These are phyloP conservation scores for Datisca glomerata DNA, from an alignment of 306 rosid species.

Conservation along the genomic window DNA sequence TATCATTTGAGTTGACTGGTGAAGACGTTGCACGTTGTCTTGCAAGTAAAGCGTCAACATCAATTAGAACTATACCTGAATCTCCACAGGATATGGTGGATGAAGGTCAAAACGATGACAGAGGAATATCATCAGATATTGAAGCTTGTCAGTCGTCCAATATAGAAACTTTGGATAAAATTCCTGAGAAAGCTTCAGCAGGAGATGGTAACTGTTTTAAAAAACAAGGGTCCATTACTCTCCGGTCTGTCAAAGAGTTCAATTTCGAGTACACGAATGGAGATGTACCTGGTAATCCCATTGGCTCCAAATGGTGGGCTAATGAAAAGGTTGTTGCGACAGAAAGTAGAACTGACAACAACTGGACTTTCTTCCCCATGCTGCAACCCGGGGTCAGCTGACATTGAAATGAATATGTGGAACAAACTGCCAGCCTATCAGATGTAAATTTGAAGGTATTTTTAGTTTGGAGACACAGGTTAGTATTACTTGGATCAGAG, in stretches of 20 bases:
- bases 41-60: conserved; percentile 42
- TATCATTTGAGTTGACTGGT: conserved; percentile 80
- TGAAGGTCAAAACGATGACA: conserved; percentile 25
- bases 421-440: conserved; percentile 15
- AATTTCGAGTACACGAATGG: neutral
- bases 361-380: conserved; percentile 68
- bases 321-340: conserved; percentile 30
- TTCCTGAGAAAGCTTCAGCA: neutral
- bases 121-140: too few species aligned
- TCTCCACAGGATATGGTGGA: conserved; percentile 37
- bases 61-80: conserved; percentile 33
- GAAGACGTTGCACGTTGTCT: conserved; percentile 84
- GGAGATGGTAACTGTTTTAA: neutral
- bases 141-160: too few species aligned
- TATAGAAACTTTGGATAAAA: neutral
- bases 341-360: conserved; percentile 42
- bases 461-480: too few species aligned
- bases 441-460: conserved; percentile 32
- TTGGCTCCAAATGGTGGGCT: conserved; percentile 3
- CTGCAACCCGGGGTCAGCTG: conserved; percentile 50
- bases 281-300: conserved; percentile 33
- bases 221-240: neutral
- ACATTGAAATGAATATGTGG: conserved; percentile 1
- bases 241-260: neutral
- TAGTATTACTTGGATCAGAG: too few species aligned